A percentile compares a stretch with the other conserved stretches of the same genome.
Conservation (phyloP, 169 alveolate species). For the Eimeria falciformis region DNA sequence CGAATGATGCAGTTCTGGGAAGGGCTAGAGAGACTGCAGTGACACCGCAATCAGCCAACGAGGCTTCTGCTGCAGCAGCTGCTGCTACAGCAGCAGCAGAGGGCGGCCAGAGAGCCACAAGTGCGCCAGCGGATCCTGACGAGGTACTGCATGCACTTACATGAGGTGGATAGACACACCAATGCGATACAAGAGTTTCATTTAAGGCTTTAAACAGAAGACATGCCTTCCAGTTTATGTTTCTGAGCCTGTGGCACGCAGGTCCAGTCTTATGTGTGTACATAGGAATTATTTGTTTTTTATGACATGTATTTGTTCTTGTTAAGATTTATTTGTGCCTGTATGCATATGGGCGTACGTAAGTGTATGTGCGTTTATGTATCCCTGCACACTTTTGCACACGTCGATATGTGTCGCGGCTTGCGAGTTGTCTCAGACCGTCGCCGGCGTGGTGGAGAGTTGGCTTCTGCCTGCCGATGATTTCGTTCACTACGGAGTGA, state of each 20-base stretch:
- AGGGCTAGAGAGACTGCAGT: not conserved
- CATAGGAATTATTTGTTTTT: too few relatives aligned
- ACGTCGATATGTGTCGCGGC: too few relatives aligned
- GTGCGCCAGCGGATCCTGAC: not conserved
- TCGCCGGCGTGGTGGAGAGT: not conserved
- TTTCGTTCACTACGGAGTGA: conserved; percentile 56
- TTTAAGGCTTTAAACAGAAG: too few relatives aligned
- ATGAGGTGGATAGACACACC: not conserved
- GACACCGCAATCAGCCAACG: not conserved
- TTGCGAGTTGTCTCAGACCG: not conserved
- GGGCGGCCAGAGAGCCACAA: not conserved
- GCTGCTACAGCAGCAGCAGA: not conserved
- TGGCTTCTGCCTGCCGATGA: conserved; percentile 29
- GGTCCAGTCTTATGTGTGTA: too few relatives aligned
- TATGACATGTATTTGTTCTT: too few relatives aligned
- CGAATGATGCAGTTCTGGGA: not conserved
- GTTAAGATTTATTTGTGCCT: too few relatives aligned
- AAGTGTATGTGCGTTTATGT: too few relatives aligned
- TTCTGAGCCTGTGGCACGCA: too few relatives aligned
- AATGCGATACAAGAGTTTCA: not conserved
- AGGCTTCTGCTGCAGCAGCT: not conserved
- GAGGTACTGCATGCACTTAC: not conserved
- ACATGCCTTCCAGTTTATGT: too few relatives aligned
- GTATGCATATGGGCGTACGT: too few relatives aligned
- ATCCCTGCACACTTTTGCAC: too few relatives aligned